Evolutionary conservation across 2,329 filamentous ascomycete genomes (phyloP).

Genomic region (Microthyrium microscopicum): DNA sequence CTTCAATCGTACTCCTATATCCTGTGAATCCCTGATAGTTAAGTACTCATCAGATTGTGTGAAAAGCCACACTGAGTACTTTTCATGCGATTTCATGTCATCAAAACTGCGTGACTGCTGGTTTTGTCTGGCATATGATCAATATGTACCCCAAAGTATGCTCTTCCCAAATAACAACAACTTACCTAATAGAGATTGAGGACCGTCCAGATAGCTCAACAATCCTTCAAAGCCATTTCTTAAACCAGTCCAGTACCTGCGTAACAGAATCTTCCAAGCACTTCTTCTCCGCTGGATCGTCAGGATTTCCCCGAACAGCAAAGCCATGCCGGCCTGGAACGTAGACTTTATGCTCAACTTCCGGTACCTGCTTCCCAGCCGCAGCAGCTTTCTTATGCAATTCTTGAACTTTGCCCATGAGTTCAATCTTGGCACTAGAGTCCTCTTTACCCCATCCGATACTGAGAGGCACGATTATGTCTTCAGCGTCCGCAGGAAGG

Average conservation of each 20-base stretch:
- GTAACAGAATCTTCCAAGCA: slow-evolving; percentile 20
- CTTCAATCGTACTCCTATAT: no score
- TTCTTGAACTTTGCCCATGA: slow-evolving; percentile 16
- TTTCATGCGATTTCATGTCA: no score
- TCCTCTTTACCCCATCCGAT: slow-evolving; percentile 20
- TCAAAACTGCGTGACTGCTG: no score
- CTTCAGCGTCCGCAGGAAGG: slow-evolving; percentile 19
- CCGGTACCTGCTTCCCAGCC: slow-evolving; percentile 14
- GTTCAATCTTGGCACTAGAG: slow-evolving; percentile 14
- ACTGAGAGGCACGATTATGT: slow-evolving; percentile 19
- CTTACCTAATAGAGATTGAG: no score
- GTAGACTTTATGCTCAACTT: slow-evolving; percentile 19
- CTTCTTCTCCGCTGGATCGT: slow-evolving; percentile 18
- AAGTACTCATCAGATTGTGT: no score
- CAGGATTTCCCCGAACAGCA: slow-evolving; percentile 22
- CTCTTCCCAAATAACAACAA: no score
- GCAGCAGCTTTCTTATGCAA: slow-evolving; percentile 13
- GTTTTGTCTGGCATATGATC: no score
- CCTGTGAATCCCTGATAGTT: no score
- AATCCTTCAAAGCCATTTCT: slow-evolving; percentile 1
- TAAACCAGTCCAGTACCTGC: slow-evolving; percentile 15
- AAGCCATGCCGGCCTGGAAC: slow-evolving; percentile 21
- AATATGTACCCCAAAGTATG: no score
- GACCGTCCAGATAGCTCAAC: no score
- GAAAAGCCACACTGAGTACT: no score